These are phyloP conservation scores for Kockovaella imperatae DNA, from an alignment of 768 basidiomycete genomes.

Conservation along the genomic window DNA sequence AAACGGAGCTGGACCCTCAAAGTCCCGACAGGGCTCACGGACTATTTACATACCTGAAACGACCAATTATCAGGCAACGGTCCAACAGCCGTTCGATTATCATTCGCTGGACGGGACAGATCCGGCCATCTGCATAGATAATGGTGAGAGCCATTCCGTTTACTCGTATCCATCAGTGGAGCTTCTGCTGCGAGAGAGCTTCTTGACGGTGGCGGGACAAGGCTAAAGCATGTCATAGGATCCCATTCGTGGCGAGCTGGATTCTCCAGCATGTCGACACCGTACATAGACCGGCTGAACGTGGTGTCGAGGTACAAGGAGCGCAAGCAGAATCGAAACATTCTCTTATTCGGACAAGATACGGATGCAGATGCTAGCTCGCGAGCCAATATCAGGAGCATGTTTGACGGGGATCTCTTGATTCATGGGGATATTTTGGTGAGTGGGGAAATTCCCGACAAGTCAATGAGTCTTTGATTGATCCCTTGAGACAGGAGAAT, in stretches of 20 bases:
- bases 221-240: constrained; percentile 42
- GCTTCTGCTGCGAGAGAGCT: background rate
- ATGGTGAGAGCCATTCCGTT: constrained; percentile 16
- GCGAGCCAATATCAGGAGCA: constrained; percentile 64
- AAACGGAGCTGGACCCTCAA: constrained; percentile 14
- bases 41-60: constrained; percentile 22
- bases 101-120: constrained; percentile 17
- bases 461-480: background rate
- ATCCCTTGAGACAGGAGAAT: constrained; percentile 78
- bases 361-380: constrained; percentile 80
- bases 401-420: constrained; percentile 92
- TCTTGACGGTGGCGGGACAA: too few species aligned
- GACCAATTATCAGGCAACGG: constrained; percentile 6
- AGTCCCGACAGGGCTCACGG: constrained; percentile 2
- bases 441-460: constrained; percentile 39
- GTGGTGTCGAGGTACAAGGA: constrained; percentile 83
- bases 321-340: constrained; percentile 67
- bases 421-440: constrained; percentile 90
- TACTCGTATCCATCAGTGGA: background rate
- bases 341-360: constrained; percentile 81
- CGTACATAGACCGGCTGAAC: constrained; percentile 58
- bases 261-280: constrained; percentile 58
- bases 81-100: constrained; percentile 23
- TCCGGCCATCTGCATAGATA: constrained; percentile 37
- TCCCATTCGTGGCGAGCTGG: constrained; percentile 75